Evolutionary conservation across 805 yeast species (phyloP).

Genomic region (Lachancea quebecensis): DNA sequence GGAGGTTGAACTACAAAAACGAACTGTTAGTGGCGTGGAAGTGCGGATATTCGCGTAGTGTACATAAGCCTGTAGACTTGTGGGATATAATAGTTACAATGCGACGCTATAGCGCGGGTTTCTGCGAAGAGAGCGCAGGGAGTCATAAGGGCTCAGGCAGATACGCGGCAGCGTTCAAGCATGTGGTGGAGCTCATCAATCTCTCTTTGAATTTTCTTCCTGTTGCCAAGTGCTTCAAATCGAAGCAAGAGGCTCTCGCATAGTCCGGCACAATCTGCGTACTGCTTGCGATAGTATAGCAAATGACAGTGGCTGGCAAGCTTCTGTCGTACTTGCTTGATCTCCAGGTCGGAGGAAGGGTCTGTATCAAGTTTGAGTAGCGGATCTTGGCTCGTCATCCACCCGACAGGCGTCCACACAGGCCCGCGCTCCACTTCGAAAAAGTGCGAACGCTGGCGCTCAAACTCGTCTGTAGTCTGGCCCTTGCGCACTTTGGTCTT

Average conservation of each 20-base stretch:
- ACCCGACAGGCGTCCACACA: conserved; percentile 37
- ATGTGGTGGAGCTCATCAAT: conserved; percentile 40
- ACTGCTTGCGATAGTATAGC: conserved; percentile 51
- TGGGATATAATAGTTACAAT: too few species aligned
- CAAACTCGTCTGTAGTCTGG: conserved; percentile 61
- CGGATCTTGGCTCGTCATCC: conserved; percentile 17
- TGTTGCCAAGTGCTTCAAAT: conserved; percentile 30
- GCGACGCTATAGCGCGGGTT: background rate
- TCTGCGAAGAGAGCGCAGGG: background rate
- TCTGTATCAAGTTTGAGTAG: conserved; percentile 15
- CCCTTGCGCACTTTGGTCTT: conserved; percentile 51
- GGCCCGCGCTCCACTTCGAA: conserved; percentile 47
- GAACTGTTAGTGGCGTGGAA: conserved; percentile 40
- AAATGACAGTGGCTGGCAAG: conserved; percentile 57
- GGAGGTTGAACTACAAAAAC: conserved; percentile 29
- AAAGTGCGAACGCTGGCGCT: conserved; percentile 45
- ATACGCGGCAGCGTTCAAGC: conserved; percentile 6
- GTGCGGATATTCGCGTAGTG: conserved; percentile 31
- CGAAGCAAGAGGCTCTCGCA: conserved; percentile 35
- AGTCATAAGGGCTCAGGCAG: background rate
- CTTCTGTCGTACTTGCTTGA: conserved; percentile 50
- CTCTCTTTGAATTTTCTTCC: conserved; percentile 43
- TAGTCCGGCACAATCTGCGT: conserved; percentile 42
- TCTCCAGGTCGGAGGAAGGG: conserved; percentile 24
- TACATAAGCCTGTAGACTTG: too few species aligned